Evolutionary conservation across 2,329 filamentous ascomycete species (phyloP), one percentile per base, ranked within the genome.

Genomic region (Cordyceps cateniannulata): DNA sequence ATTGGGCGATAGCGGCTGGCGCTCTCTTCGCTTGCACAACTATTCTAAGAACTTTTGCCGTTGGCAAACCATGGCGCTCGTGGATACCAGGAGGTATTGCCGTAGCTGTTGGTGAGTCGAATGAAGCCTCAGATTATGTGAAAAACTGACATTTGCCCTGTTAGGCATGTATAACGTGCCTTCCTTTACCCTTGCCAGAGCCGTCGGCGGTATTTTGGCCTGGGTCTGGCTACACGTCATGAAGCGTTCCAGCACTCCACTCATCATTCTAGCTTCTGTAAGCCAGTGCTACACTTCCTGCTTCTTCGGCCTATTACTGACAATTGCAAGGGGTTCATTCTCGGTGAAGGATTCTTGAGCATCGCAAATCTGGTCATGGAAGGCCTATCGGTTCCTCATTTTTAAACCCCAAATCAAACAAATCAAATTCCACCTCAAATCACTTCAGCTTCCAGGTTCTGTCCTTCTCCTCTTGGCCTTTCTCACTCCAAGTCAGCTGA

Each of bases 81-180:
- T 90, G 85, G 71, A 80, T 99, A 14, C 95, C 95, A 0, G 93
- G 95, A 7, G 95, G 95, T 0, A 97, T 99, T 68, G 93, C 95
- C 3, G 93, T 99, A 22, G 95, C 95, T 44, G 91, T 97, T 68
- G 93, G 88, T 88, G 75, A 72, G 72, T 62, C 27, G n/a, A 16
- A n/a, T 10, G 24, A 32, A 20, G n/a, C 38, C 12, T 55, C 22
- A 7, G 27, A 42, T 53, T 48, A 4, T 27, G 20, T 18, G 25
- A 5, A 29, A 51, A n/a, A 35, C 24, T 45, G 6, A 25, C 27
- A 32, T 22, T 18, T 42, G 8, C 32, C 12, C 49, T 20, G 35
- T 45, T 66, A 88, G 89, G 95, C 53, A 99, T 99, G 86, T 99
- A 98, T 76, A 99, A 98, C 68, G 91, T 93, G 0, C 95, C 95